Conservation (phyloP, 2,329 filamentous ascomycete species). For the Zymoseptoria pseudotritici region DNA sequence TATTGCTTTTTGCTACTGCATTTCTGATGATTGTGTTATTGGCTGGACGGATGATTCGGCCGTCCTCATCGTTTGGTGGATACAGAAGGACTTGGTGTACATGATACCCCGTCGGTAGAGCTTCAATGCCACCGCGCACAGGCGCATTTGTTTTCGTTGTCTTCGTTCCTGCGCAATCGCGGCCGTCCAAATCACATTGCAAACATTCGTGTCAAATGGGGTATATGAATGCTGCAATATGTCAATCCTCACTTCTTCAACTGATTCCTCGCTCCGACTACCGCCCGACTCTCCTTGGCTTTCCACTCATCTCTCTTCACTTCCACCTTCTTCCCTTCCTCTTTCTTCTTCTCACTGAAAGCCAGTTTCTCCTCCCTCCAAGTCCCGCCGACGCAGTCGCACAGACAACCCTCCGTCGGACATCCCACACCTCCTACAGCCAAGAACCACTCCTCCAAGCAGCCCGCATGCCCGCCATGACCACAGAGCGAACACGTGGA, state of each 20-base stretch:
- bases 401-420: conserved; percentile 52
- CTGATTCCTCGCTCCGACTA: conserved; percentile 30
- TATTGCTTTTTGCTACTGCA: not conserved
- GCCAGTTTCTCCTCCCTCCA: conserved; percentile 14
- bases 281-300: conserved; percentile 37
- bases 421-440: conserved; percentile 48
- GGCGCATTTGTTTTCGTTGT: not conserved
- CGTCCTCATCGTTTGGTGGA: not conserved
- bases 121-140: not conserved
- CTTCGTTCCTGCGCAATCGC: too few species aligned
- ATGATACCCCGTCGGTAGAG: not conserved
- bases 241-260: conserved; percentile 5
- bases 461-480: conserved; percentile 53
- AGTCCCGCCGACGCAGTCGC: conserved; percentile 42
- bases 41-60: not conserved
- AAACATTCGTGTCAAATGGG: too few species aligned
- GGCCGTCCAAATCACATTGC: too few species aligned
- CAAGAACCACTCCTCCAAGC: conserved; percentile 50
- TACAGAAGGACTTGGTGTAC: not conserved
- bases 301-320: conserved; percentile 36
- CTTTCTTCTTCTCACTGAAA: conserved; percentile 25
- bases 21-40: not conserved
- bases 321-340: conserved; percentile 31
- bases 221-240: too few species aligned
- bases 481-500: conserved; percentile 53